A percentile compares a stretch with the other conserved stretches of the same genome.
Evolutionary conservation across 1,139 yeast species (phyloP).

Genomic region (Eremothecium gossypii): DNA sequence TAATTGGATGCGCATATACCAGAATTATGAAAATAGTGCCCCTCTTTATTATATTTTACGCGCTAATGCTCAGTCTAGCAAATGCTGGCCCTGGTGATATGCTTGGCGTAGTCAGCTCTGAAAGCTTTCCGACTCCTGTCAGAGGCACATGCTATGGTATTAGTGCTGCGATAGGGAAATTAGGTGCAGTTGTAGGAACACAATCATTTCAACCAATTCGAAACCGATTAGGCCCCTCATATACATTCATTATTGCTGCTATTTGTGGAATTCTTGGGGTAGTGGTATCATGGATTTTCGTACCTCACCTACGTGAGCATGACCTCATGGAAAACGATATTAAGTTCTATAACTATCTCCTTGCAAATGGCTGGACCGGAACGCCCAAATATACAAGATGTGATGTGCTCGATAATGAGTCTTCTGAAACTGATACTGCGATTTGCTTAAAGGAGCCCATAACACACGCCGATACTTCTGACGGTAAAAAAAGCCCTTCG

Average conservation of each 20-base stretch:
- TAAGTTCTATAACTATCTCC: conserved; percentile 50
- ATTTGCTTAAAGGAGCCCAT: too few relatives aligned
- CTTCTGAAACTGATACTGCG: too few relatives aligned
- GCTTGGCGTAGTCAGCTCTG: conserved; percentile 61
- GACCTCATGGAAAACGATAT: conserved; percentile 62
- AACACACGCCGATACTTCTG: too few relatives aligned
- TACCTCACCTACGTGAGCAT: conserved; percentile 59
- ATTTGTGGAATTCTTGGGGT: conserved; percentile 62
- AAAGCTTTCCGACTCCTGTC: conserved; percentile 64
- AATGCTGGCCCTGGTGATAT: conserved; percentile 73
- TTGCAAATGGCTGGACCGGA: conserved; percentile 61
- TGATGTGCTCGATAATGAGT: not conserved
- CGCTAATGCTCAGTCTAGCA: conserved; percentile 50
- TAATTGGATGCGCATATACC: conserved; percentile 48
- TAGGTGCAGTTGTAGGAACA: conserved; percentile 47
- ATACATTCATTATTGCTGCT: conserved; percentile 57
- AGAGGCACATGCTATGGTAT: conserved; percentile 55
- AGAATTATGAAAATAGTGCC: conserved; percentile 42
- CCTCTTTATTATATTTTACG: conserved; percentile 49
- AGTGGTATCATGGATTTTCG: conserved; percentile 46
- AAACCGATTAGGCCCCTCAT: conserved; percentile 33
- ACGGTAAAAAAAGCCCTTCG: too few relatives aligned
- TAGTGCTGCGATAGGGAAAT: conserved; percentile 46
- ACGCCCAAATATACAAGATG: not conserved
- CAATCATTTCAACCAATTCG: conserved; percentile 38